Evolutionary conservation across 148 eudicot genomes (phyloP).

Genomic region (Spergularia marina): DNA sequence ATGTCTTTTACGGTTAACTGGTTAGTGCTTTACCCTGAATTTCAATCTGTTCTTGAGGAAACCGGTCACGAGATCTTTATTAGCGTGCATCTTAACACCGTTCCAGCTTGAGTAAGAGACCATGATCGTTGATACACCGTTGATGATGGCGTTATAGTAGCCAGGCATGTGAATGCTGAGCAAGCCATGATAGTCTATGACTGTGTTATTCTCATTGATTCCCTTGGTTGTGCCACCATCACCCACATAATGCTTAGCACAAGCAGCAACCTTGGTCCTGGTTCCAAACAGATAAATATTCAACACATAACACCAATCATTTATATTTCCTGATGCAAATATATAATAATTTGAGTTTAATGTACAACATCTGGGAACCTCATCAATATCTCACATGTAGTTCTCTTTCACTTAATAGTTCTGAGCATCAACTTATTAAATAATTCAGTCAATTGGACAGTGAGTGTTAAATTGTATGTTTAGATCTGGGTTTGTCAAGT

Average conservation of each 20-base stretch:
- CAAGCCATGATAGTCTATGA: slow-evolving; percentile 49
- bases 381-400: too few relatives aligned
- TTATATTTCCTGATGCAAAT: too few relatives aligned
- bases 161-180: slow-evolving; percentile 77
- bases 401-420: too few relatives aligned
- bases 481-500: not conserved
- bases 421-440: not conserved
- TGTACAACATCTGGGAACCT: too few relatives aligned
- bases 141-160: slow-evolving; percentile 57
- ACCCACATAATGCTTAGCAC: slow-evolving; percentile 84
- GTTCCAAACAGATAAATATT: not conserved
- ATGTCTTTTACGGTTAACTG: not conserved
- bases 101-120: slow-evolving; percentile 91
- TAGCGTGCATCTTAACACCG: slow-evolving; percentile 78
- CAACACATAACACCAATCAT: too few relatives aligned
- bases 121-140: slow-evolving; percentile 79
- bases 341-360: too few relatives aligned
- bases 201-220: slow-evolving; percentile 63
- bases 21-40: slow-evolving; percentile 47
- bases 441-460: not conserved
- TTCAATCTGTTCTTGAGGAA: slow-evolving; percentile 60
- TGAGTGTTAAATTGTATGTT: not conserved
- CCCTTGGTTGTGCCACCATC: slow-evolving; percentile 89
- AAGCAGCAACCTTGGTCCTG: slow-evolving; percentile 72
- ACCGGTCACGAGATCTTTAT: slow-evolving; percentile 51